Percentiles rank a stretch among this genome's conserved stretches.
Conservation (phyloP, 176 grass and related monocot species). For the Sorghum bicolor region Sorghum_bicolor_NCBIv3 NC_012871.2:76906001-76906500, state of each 20-base stretch:
- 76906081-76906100: conserved; percentile 7
- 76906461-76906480: background rate
- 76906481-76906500: background rate
- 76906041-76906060: conserved; percentile 23
- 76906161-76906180: background rate
- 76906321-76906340: conserved; percentile 33
- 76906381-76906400: background rate
- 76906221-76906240: conserved; percentile 5
- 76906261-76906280: conserved; percentile 12
- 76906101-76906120: background rate
- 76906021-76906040: conserved; percentile 12
- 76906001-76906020: conserved; percentile 31
- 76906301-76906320: conserved; percentile 25
- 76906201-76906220: background rate
- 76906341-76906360: background rate
- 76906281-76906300: conserved; percentile 16
- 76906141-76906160: background rate
- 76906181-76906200: conserved; percentile 27
- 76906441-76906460: background rate
- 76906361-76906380: background rate
- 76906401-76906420: background rate
- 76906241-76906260: conserved; percentile 28
- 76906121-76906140: background rate
- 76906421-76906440: background rate
- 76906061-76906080: conserved; percentile 32